Conservation (phyloP, 164 flowering plant species). For the Macadamia tetraphylla region DNA sequence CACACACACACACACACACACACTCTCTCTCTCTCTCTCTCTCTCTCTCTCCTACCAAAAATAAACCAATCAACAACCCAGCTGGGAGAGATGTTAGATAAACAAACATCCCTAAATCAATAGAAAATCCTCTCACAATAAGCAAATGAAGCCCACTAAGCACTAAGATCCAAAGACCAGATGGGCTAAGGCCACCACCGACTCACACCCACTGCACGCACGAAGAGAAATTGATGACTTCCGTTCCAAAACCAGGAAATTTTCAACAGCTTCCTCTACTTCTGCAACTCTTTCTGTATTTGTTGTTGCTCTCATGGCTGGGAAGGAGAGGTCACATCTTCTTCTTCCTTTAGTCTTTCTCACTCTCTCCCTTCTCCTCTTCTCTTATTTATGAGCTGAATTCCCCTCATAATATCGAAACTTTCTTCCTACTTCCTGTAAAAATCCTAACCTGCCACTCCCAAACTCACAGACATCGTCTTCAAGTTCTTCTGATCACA, state of each 20-base stretch:
- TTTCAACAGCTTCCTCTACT: slow-evolving; percentile 5
- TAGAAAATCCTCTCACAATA: no score
- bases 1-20: no score
- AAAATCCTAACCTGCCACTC: not conserved
- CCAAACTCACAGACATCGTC: no score
- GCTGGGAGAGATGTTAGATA: no score
- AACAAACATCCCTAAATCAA: no score
- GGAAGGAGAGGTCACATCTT: slow-evolving; percentile 15
- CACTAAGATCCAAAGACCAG: no score
- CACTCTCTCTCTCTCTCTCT: no score
- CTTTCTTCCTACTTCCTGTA: slow-evolving; percentile 18
- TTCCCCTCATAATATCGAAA: slow-evolving; percentile 49
- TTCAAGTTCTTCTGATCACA: not conserved
- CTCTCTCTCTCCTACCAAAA: no score
- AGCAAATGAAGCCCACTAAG: no score
- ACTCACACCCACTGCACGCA: not conserved
- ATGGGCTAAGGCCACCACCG: slow-evolving; percentile 6
- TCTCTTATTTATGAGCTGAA: slow-evolving; percentile 23
- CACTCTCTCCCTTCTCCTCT: slow-evolving; percentile 15
- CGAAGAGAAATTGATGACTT: slow-evolving; percentile 1
- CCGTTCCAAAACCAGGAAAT: slow-evolving; percentile 1
- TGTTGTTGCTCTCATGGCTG: slow-evolving; percentile 24
- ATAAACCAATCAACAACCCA: no score
- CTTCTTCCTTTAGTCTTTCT: slow-evolving; percentile 19
- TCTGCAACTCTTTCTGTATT: slow-evolving; percentile 1